These are phyloP conservation scores for Brasilioporus rufonigricans DNA, from an alignment of 768 basidiomycete genomes.

Conservation along the genomic window DNA sequence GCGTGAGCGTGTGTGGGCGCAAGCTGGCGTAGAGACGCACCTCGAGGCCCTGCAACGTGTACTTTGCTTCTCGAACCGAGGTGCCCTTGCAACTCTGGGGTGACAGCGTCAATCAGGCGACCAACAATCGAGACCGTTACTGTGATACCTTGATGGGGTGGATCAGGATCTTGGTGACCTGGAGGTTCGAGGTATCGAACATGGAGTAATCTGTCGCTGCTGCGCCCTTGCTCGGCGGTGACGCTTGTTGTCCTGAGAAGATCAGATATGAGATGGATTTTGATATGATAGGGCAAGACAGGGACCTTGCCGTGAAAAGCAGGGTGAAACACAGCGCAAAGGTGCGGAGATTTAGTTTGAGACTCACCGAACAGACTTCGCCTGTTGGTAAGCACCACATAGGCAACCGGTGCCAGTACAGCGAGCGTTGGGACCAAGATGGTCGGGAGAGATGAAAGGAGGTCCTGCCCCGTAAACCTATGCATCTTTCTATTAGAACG, in stretches of 20 bases:
- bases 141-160: constrained; percentile 62
- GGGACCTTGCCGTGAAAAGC: background rate
- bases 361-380: constrained; percentile 15
- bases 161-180: constrained; percentile 55
- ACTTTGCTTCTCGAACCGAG: constrained; percentile 53
- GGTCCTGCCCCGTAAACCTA: background rate
- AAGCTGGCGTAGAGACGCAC: constrained; percentile 34
- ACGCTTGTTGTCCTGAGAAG: constrained; percentile 9
- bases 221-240: background rate
- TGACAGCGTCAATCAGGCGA: background rate
- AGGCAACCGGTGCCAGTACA: constrained; percentile 16
- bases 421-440: constrained; percentile 8
- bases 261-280: constrained; percentile 10
- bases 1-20: background rate
- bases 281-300: constrained; percentile 1
- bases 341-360: background rate
- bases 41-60: constrained; percentile 64
- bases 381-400: constrained; percentile 10
- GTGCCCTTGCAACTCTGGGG: constrained; percentile 71
- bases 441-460: constrained; percentile 7
- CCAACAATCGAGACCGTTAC: background rate
- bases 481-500: background rate
- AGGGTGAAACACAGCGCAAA: background rate
- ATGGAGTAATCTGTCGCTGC: constrained; percentile 6
- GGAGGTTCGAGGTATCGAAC: constrained; percentile 35